phyloP scores from a whole-genome alignment of 2,329 filamentous ascomycete species.

The Epichloe sylvatica region DNA sequence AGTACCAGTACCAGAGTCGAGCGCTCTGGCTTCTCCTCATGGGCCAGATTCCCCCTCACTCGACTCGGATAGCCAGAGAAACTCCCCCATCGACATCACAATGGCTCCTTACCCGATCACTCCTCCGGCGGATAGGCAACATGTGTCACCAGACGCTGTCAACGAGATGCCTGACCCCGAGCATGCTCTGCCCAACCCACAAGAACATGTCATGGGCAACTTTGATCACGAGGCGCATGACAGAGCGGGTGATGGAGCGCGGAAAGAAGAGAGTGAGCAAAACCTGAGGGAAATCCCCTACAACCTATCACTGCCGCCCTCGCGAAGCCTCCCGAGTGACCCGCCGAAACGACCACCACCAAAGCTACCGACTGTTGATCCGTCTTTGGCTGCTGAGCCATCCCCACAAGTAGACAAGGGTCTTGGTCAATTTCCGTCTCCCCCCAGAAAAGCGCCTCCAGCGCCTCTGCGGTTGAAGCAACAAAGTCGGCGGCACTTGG shows the following conservation, averaged over 20 bases:
- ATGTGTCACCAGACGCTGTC: slow-evolving; percentile 29
- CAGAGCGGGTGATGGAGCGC: slow-evolving; percentile 28
- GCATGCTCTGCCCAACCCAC: slow-evolving; percentile 45
- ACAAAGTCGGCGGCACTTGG: slow-evolving; percentile 11
- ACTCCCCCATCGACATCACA: slow-evolving; percentile 42
- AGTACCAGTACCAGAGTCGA: slow-evolving; percentile 6
- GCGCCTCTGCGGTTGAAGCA: slow-evolving; percentile 59
- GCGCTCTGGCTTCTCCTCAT: neutral
- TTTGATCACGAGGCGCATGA: slow-evolving; percentile 43
- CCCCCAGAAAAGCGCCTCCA: slow-evolving; percentile 68
- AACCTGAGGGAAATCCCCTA: slow-evolving; percentile 34
- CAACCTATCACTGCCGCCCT: slow-evolving; percentile 39
- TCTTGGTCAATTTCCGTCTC: slow-evolving; percentile 40
- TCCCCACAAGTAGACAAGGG: slow-evolving; percentile 31
- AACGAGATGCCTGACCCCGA: slow-evolving; percentile 40
- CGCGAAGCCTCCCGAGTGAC: slow-evolving; percentile 38
- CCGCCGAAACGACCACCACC: slow-evolving; percentile 40
- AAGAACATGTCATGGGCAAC: slow-evolving; percentile 43
- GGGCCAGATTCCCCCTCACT: slow-evolving; percentile 3
- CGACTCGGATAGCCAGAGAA: slow-evolving; percentile 36
- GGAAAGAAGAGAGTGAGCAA: slow-evolving; percentile 30
- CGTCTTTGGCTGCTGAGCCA: slow-evolving; percentile 28
- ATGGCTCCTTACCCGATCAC: slow-evolving; percentile 53
- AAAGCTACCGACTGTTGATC: slow-evolving; percentile 28
- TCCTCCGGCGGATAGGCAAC: slow-evolving; percentile 40